Base-by-base conservation (phyloP, 1,284 basidiomycete species). In the Chiua sp. region DNA sequence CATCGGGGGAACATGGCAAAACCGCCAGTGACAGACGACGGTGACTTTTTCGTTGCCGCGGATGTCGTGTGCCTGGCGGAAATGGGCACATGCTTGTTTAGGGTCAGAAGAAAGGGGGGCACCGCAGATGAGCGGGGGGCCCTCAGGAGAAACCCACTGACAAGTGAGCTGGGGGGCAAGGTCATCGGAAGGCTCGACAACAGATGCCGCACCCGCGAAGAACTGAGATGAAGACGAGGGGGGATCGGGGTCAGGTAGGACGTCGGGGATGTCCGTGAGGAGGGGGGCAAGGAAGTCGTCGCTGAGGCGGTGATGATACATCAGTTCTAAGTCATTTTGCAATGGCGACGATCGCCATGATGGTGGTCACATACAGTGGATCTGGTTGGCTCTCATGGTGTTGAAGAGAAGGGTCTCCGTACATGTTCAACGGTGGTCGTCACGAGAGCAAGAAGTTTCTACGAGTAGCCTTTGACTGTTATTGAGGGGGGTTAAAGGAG, bases 21-120 rank as follows among this genome's bases (percentile, higher is more conserved):
- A 51, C 3, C 22, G 52, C 66, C 66, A 68, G 11, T 11, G 33
- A 42, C 66, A 68, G 15, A 2, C 3, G 5, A 65, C 54, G 8
- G 22, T 32, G 15, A 49, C 61, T 18, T 53, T 69, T 42, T 70
- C 68, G 23, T 67, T 65, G 3, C 66, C 66, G 0, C 61, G 64
- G 22, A 68, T 23, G 32, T 57, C 16, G 39, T 68, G 66, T 6
- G 7, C n/a, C 3, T 50, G 7, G 5, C 66, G 64, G 10, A 68
- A 57, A 51, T 68, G 66, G 15, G 47, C 23, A 16, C 61, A 56
- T 7, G 28, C 56, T 1, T 26, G 4, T 39, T 57, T 65, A 4
- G 57, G 50, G 20, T 71, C 61, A 4, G 10, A 3, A 10, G 57
- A 30, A 10, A 68, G 56, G 10, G 28, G n/a, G 1, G 22, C 33